Conservation (phyloP, 371 early-diverging fungal genomes). For the Rhizomucor miehei region DNA sequence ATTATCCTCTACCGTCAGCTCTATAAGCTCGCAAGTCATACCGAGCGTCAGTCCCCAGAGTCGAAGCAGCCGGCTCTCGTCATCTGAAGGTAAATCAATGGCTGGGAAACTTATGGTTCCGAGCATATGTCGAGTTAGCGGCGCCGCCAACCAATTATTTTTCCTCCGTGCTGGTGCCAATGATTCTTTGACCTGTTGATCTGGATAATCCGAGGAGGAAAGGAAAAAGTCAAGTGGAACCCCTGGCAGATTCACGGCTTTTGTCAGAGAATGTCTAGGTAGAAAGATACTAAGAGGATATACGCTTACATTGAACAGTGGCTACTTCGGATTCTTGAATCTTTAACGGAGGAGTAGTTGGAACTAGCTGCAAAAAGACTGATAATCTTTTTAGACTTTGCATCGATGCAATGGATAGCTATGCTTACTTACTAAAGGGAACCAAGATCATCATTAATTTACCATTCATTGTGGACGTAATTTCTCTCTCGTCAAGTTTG, state of each 20-base stretch:
- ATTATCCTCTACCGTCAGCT: constrained; percentile 17
- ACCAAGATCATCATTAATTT: constrained; percentile 59
- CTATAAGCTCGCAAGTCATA: constrained; percentile 61
- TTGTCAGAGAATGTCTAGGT: not conserved
- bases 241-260: constrained; percentile 21
- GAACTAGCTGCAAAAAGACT: constrained; percentile 64
- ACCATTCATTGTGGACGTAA: constrained; percentile 48
- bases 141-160: constrained; percentile 9
- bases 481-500: constrained; percentile 63
- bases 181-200: constrained; percentile 30
- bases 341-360: constrained; percentile 48
- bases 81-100: constrained; percentile 38
- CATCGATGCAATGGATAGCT: not conserved
- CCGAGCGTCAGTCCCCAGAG: constrained; percentile 70
- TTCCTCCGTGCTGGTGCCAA: constrained; percentile 21
- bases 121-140: constrained; percentile 10
- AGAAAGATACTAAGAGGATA: no score
- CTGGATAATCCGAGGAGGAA: constrained; percentile 27
- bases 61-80: constrained; percentile 31
- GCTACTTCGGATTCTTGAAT: constrained; percentile 62
- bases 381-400: constrained; percentile 2
- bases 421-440: constrained; percentile 48
- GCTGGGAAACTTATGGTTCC: constrained; percentile 36
- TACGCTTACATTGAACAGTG: constrained; percentile 55
- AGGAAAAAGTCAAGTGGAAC: constrained; percentile 51